These are phyloP conservation scores for Stagonosporopsis tanaceti DNA, from an alignment of 2,329 filamentous ascomycete species.

Conservation along the genomic window DNA sequence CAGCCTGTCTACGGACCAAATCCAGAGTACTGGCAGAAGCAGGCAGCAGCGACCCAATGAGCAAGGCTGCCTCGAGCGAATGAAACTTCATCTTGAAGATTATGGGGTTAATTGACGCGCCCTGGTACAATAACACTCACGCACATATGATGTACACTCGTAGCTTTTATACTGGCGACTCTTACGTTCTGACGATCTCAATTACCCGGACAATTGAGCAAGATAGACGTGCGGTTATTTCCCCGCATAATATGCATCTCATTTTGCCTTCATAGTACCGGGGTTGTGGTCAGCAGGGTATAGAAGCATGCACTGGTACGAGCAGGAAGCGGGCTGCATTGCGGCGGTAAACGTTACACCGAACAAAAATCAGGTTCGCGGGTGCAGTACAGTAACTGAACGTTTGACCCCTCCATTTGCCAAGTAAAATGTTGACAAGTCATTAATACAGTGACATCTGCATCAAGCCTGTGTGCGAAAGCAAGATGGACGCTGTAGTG, in stretches of 20 bases:
- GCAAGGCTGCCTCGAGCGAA: slow-evolving; percentile 22
- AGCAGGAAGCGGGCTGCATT: slow-evolving; percentile 9
- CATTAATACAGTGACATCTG: neutral
- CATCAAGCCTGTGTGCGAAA: neutral
- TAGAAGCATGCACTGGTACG: slow-evolving; percentile 1
- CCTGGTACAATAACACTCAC: neutral
- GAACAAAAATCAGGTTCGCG: neutral
- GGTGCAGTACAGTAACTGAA: neutral
- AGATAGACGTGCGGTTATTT: slow-evolving; percentile 14
- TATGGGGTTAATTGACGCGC: neutral
- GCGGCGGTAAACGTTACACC: neutral
- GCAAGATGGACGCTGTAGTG: slow-evolving; percentile 1
- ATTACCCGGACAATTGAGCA: slow-evolving; percentile 13
- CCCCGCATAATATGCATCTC: slow-evolving; percentile 20
- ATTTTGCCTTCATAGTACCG: slow-evolving; percentile 11
- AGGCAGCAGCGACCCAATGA: slow-evolving; percentile 27
- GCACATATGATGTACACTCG: neutral
- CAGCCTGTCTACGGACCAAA: slow-evolving; percentile 36
- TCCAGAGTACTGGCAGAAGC: slow-evolving; percentile 33
- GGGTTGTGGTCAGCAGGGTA: slow-evolving; percentile 10
- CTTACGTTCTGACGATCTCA: neutral
- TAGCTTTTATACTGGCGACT: slow-evolving; percentile 5
- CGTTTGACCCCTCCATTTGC: neutral
- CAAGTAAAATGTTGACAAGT: neutral
- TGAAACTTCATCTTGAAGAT: slow-evolving; percentile 22